phyloP scores from a whole-genome alignment of 768 basidiomycete genomes.

The Mycena sanguinolenta region DNA sequence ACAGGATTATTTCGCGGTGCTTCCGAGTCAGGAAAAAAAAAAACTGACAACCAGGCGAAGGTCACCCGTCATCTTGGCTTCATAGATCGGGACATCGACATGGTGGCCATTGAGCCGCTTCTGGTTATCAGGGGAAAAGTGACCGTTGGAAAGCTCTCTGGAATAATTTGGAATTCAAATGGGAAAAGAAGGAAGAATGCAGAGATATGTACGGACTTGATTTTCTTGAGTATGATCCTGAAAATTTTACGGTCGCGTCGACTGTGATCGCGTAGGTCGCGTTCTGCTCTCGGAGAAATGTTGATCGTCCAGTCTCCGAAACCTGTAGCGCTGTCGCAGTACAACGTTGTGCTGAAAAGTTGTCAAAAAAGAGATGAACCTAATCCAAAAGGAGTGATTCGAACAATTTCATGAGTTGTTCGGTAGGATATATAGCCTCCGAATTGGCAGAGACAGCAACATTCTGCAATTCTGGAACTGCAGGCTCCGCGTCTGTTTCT shows the following conservation, averaged over 20 bases:
- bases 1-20: neutral
- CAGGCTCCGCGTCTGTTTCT: constrained; percentile 46
- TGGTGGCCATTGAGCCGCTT: constrained; percentile 64
- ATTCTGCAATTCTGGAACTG: constrained; percentile 59
- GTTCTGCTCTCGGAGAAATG: constrained; percentile 46
- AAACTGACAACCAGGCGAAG: constrained; percentile 62
- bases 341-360: constrained; percentile 20
- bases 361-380: neutral
- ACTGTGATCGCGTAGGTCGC: constrained; percentile 46
- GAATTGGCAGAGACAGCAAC: neutral
- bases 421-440: neutral
- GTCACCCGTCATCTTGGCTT: constrained; percentile 75
- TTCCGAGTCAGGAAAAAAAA: neutral
- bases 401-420: constrained; percentile 31
- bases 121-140: constrained; percentile 79
- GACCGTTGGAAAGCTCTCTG: constrained; percentile 78
- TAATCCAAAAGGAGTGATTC: neutral
- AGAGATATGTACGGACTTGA: constrained; percentile 63
- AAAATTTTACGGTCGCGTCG: constrained; percentile 53
- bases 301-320: constrained; percentile 56
- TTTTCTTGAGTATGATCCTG: constrained; percentile 69
- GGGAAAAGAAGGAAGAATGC: neutral
- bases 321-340: constrained; percentile 24
- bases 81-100: constrained; percentile 69
- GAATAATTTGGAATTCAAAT: neutral